Evolutionary conservation across 2,329 filamentous ascomycete genomes (phyloP).

Genomic region (Hymenoscyphus occultus): DNA sequence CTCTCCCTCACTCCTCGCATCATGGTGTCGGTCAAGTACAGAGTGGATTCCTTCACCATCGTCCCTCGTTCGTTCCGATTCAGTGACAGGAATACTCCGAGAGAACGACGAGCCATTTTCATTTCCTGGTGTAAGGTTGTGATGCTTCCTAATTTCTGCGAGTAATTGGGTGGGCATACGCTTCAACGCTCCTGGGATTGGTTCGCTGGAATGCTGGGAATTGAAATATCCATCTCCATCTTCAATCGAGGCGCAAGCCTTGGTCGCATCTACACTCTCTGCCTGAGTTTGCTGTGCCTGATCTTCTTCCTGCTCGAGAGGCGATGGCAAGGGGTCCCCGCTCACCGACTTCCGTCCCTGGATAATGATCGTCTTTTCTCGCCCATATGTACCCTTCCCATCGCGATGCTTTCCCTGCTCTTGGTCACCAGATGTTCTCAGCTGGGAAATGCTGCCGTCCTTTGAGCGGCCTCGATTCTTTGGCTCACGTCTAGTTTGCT

Average conservation of each 20-base stretch:
- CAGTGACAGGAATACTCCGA: conserved; percentile 33
- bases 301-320: conserved; percentile 14
- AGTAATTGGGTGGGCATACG: conserved; percentile 33
- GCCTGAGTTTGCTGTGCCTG: conserved; percentile 1
- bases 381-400: not conserved
- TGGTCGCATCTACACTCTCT: conserved; percentile 23
- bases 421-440: conserved; percentile 18
- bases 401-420: conserved; percentile 15
- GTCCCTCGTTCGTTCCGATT: conserved; percentile 28
- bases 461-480: conserved; percentile 34
- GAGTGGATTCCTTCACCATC: conserved; percentile 14
- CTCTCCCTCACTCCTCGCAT: conserved; percentile 8
- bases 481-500: conserved; percentile 50
- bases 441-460: conserved; percentile 22
- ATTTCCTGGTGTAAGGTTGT: conserved; percentile 34
- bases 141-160: conserved; percentile 34
- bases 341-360: not conserved
- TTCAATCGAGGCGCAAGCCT: conserved; percentile 16
- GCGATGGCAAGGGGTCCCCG: conserved; percentile 16
- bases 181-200: conserved; percentile 22
- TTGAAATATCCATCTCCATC: conserved; percentile 30
- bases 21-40: conserved; percentile 6
- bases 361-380: not conserved
- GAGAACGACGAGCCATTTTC: conserved; percentile 35
- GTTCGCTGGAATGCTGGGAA: conserved; percentile 22